Conservation (phyloP, 1,284 basidiomycete genomes). For the Cyathus olla region DNA sequence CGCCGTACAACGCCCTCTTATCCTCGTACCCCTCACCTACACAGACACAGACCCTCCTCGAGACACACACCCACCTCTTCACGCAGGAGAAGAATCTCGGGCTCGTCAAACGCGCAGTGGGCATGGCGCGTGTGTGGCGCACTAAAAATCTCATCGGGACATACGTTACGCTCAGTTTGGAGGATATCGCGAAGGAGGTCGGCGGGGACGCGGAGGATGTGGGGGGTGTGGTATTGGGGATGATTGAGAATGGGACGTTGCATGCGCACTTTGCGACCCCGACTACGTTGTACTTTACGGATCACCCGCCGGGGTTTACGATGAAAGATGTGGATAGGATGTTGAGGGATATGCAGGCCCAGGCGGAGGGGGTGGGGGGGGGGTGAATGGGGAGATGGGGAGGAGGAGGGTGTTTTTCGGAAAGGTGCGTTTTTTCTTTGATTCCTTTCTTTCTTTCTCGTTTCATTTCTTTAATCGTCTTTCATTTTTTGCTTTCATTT, state of each 20-base stretch:
- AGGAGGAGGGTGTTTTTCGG: conserved; percentile 73
- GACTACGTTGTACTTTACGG: conserved; percentile 80
- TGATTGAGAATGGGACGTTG: conserved; percentile 66
- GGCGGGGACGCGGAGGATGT: conserved; percentile 62
- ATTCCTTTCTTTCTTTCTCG: too few relatives aligned
- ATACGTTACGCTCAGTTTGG: conserved; percentile 79
- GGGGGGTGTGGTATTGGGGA: conserved; percentile 63
- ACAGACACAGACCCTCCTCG: neutral
- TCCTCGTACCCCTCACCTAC: conserved; percentile 66
- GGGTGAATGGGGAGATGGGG: conserved; percentile 68
- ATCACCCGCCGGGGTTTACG: conserved; percentile 69
- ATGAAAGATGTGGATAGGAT: conserved; percentile 75
- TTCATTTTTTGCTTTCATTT: too few relatives aligned
- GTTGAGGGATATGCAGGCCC: conserved; percentile 69
- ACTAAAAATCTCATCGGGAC: conserved; percentile 83
- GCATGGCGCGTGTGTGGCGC: conserved; percentile 77
- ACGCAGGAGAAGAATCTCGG: conserved; percentile 78
- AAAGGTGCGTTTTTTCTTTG: conserved; percentile 57
- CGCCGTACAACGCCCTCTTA: conserved; percentile 70
- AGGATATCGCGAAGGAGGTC: conserved; percentile 74
- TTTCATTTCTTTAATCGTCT: too few relatives aligned
- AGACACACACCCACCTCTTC: neutral
- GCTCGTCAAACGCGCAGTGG: conserved; percentile 72
- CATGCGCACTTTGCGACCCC: too few relatives aligned
- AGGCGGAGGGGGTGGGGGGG: conserved; percentile 57